Base-by-base conservation (phyloP, 2,329 filamentous ascomycete species). In the Fusarium poae region DNA sequence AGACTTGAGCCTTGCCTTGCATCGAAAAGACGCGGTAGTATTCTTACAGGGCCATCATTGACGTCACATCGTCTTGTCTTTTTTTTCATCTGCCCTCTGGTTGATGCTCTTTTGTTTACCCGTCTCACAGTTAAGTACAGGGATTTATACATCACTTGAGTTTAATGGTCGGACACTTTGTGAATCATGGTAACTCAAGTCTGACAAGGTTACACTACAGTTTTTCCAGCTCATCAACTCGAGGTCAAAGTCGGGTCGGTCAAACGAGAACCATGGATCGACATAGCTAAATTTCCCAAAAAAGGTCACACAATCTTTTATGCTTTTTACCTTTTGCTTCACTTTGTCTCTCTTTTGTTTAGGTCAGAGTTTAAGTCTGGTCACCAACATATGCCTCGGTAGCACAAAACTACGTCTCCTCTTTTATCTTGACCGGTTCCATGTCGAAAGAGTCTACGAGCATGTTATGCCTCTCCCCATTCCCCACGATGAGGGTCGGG, bases 211-310 rank as follows among this genome's bases (percentile, higher is more conserved):
- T 64, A 62, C 61, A 64, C 59, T 58, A 57, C 58, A 45, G 40
- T 20, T 21, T 21, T 43, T 16, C 39, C 48, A 39, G 13, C 23
- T 39, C 46, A 37, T 18, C 3, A 29, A 4, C 4, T 15, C 16
- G 15, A 49, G 27, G 16, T 20, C 2, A n/a, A n/a, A 18, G 2
- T 61, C 56, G 39, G 42, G 42, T 55, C 40, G 29, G 51, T 63
- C 60, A 57, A 51, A 51, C 27, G 25, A 70, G 49, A 50, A 51
- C 57, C 21, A 34, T 34, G 67, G 67, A 70, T 70, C 67, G 51
- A 39, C 67, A 65, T 50, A 49, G 51, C 37, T 68, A 64, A 59
- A 39, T 60, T 63, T 57, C 44, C 52, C 27, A 27, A n/a, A 50
- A 50, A 53, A 57, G n/a, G 42, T 50, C 37, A 48, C 32, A 43